Evolutionary conservation across 2,329 filamentous ascomycete species (phyloP).

Genomic region (Pestalotiopsis sp.): DNA sequence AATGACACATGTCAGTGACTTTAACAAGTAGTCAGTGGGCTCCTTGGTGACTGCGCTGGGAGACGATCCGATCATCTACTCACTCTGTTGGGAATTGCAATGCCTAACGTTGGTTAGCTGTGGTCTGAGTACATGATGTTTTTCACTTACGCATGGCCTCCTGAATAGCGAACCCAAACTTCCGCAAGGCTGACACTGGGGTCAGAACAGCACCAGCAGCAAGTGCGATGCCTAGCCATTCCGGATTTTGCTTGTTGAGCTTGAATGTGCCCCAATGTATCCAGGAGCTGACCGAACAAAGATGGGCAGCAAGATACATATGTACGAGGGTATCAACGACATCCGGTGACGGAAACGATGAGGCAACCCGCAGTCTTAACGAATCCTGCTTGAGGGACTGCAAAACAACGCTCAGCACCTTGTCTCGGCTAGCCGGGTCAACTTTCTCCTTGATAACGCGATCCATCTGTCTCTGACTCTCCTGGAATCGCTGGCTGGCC

Average conservation of each 20-base stretch:
- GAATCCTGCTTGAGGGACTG: conserved; percentile 56
- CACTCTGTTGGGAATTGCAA: conserved; percentile 35
- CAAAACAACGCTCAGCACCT: conserved; percentile 66
- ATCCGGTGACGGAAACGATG: conserved; percentile 55
- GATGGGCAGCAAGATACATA: conserved; percentile 60
- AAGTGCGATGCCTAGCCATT: conserved; percentile 62
- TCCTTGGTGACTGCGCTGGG: conserved; percentile 9
- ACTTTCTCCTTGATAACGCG: conserved; percentile 47
- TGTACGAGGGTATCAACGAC: conserved; percentile 63
- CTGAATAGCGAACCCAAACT: conserved; percentile 61
- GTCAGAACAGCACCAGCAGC: conserved; percentile 64
- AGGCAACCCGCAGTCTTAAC: conserved; percentile 55
- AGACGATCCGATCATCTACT: conserved; percentile 21
- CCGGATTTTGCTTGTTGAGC: conserved; percentile 57
- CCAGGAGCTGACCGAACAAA: conserved; percentile 60
- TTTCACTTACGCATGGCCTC: conserved; percentile 49
- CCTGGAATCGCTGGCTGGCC: conserved; percentile 40
- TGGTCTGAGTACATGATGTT: background rate
- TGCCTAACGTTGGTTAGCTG: conserved; percentile 25
- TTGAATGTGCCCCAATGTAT: conserved; percentile 65
- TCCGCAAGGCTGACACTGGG: conserved; percentile 59
- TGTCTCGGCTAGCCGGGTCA: conserved; percentile 57
- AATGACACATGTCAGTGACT: conserved; percentile 12
- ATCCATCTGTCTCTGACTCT: conserved; percentile 39
- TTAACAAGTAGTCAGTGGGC: background rate